Evolutionary conservation across 2,329 filamentous ascomycete genomes (phyloP), one percentile per base, ranked within the genome.

Genomic region (Penicillium sp.): DNA sequence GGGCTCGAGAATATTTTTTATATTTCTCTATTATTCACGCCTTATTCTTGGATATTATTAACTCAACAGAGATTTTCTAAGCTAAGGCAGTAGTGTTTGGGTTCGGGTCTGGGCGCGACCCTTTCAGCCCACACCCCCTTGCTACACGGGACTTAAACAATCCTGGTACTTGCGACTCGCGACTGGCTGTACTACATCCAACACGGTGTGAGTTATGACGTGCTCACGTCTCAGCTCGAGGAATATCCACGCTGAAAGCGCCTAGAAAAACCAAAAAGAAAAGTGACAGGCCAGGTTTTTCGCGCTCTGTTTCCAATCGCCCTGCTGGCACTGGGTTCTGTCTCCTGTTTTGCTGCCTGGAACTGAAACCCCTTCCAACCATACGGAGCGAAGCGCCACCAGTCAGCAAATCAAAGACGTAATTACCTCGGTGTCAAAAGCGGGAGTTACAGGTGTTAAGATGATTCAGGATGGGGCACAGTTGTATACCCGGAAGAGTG

Each of bases 161-260:
- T 41, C 28, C 37, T 14, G 31, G 31, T 16, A 16, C 14, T 35
- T 5, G 14, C 31, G 14, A 35, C 31, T 35, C 14, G 17, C 28
- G 17, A 50, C 48, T 43, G 48, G 48, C 48, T 43, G 48, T 43
- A 30, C 28, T 12, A 41, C 37, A 33, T 50, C 28, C 51, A 53
- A 53, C 55, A 50, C 59, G 49, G 45, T 38, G 45, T 51, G 52
- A 55, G 59, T 56, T 43, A 61, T 61, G 54, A 61, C 60, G 56
- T 62, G 53, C 55, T 56, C 44, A 31, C 44, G 25, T 42, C 36
- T 47, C 55, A 48, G 28, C 28, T 33, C 17, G 17, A 33, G 43
- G 43, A 33, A n/a, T 19, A 33, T 16, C 36, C 25, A 35, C 33
- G 47, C 26, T 31, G 47, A 50, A 42, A 33, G 26, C n/a, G 36